Evolutionary conservation across 257 asterid species (phyloP), one percentile per base, ranked within the genome.

Genomic region (Linderniella brevidens): DNA sequence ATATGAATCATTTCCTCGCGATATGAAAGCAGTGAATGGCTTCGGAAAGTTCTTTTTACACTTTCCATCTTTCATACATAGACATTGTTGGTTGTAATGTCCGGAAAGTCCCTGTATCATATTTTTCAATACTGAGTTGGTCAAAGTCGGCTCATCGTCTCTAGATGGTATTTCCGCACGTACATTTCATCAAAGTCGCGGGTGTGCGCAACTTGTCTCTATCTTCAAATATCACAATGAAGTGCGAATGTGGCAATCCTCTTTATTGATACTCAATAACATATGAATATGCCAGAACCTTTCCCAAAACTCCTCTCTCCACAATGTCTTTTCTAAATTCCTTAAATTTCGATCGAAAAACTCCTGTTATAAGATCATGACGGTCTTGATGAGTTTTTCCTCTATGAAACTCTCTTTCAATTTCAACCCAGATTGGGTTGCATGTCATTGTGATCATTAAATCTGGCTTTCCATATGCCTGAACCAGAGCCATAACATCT

Each of bases 41-140:
- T 48, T 48, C 4, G 35, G 17, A 15, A 38, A 38, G 3, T 38
- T 54, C 35, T 1, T 29, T 1, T 16, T 11, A 10, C 1, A 8
- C 8, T 5, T 5, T 3, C 32, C 54, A 36, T 12, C 49, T 47
- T 13, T 18, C 49, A 19, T 56, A 35, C 0, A 19, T 19, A 4
- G 11, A 47, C 43, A 38, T 8, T 14, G 17, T 17, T 1, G 12
- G 13, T 49, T 49, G n/a, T 32, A 13, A n/a, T 3, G 1, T 1
- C 54, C 54, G 32, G 19, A 35, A 0, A 20, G 43, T 12, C 43
- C 54, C 8, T 14, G 44, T 13, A 15, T 50, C 43, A 50, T 35
- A 17, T 36, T 3, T 8, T n/a, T 11, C 12, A 8, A 1, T 2
- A 38, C 43, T 2, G 25, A 9, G 35, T 36, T 5, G 19, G 1